Conservation (phyloP, 108 stramenopile genomes). For the Cyclotella sp. region DNA sequence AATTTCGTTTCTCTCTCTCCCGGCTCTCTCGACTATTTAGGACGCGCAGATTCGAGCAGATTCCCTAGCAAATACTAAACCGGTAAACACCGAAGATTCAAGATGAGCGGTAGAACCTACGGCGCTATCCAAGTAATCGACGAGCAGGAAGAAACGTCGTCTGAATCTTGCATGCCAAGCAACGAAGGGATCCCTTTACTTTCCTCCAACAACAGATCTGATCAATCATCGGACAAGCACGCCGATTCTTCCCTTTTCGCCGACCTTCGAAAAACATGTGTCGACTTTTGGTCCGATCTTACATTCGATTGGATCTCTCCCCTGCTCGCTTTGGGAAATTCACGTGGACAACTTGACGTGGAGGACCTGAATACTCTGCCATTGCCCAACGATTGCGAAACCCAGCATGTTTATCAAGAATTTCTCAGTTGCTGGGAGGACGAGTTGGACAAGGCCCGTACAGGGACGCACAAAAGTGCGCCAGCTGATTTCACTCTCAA, state of each 20-base stretch:
- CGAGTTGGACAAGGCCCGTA: slow-evolving; percentile 42
- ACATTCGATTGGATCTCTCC: slow-evolving; percentile 80
- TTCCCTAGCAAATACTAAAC: not conserved
- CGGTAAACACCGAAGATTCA: not conserved
- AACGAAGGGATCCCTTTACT: slow-evolving; percentile 10
- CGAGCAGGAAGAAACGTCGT: not conserved
- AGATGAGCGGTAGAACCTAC: slow-evolving; percentile 40
- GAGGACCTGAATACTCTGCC: slow-evolving; percentile 71
- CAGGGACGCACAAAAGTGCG: not conserved
- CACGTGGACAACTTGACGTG: slow-evolving; percentile 67
- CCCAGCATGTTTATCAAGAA: slow-evolving; percentile 41
- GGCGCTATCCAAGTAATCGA: slow-evolving; percentile 37
- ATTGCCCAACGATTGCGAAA: slow-evolving; percentile 64
- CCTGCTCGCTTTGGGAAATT: slow-evolving; percentile 69
- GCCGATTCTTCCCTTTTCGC: not conserved
- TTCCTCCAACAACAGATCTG: not conserved
- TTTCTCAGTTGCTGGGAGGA: slow-evolving; percentile 69
- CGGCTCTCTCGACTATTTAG: too few relatives aligned
- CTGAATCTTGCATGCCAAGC: not conserved
- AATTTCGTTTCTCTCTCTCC: too few relatives aligned
- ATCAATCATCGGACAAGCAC: not conserved
- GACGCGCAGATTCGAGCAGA: not conserved
- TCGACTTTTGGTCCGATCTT: slow-evolving; percentile 54
- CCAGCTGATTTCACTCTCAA: not conserved
- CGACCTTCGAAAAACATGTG: not conserved